Conservation (phyloP, 2,329 filamentous ascomycete genomes). For the Laburnicola sp. region DNA sequence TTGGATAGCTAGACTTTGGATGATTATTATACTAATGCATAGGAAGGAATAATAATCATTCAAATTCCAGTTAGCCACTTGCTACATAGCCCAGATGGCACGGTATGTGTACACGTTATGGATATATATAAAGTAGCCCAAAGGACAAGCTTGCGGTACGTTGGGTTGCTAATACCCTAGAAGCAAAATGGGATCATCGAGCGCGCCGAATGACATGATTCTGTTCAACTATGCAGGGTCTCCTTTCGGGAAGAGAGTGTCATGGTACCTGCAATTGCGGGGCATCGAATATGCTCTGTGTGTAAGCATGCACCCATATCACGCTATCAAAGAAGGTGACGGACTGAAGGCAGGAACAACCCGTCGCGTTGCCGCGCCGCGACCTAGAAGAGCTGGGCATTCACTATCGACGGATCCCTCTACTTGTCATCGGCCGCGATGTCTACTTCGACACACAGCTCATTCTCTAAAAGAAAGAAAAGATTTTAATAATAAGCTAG, state of each 20-base stretch:
- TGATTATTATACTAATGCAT: too few relatives aligned
- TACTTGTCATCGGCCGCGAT: conserved; percentile 67
- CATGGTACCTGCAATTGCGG: conserved; percentile 68
- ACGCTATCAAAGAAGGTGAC: neutral
- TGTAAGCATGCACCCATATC: conserved; percentile 3
- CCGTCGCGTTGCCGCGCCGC: conserved; percentile 66
- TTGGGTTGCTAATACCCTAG: neutral
- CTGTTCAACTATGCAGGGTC: conserved; percentile 68
- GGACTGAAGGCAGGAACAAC: conserved; percentile 52
- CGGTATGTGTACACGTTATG: too few relatives aligned
- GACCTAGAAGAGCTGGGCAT: conserved; percentile 65
- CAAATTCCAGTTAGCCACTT: too few relatives aligned
- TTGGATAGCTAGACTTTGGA: too few relatives aligned
- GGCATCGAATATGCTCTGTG: conserved; percentile 58
- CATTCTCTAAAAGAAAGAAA: conserved; percentile 67
- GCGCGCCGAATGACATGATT: conserved; percentile 52
- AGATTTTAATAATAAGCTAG: conserved; percentile 23
- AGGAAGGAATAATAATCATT: too few relatives aligned
- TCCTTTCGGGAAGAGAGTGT: conserved; percentile 64
- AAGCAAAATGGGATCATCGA: conserved; percentile 5
- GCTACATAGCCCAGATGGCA: too few relatives aligned
- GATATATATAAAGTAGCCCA: too few relatives aligned
- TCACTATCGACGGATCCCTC: conserved; percentile 69
- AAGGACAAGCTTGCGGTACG: neutral
- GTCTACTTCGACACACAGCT: conserved; percentile 72